Evolutionary conservation across 768 basidiomycete species (phyloP), one percentile per base, ranked within the genome.

Genomic region (Pulveroboletus sp.): DNA sequence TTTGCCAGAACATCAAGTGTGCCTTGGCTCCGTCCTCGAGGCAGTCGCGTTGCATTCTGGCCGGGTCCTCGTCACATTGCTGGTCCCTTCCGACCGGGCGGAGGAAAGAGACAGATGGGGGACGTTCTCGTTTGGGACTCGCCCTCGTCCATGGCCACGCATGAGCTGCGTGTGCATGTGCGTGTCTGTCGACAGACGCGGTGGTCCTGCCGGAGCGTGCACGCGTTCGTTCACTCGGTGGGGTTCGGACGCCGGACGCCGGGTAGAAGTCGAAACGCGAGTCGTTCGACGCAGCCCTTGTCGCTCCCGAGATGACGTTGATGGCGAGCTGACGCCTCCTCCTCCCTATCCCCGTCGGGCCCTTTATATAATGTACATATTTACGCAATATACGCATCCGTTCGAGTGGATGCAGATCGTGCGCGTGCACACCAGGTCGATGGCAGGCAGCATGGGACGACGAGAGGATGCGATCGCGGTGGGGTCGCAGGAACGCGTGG

Each of bases 1-100:
- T 45, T 64, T 56, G 46, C 53, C 58, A 55, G 52, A 43, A 41
- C 54, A 49, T 46, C 39, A 51, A 49, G 10, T 45, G 64, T 63
- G 56, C 62, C 60, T 61, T 65, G 62, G 57, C 54, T 52, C 57
- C 64, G 54, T 69, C 66, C 66, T 67, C 68, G 65, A 67, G 66
- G 66, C 57, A 58, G 53, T 61, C 61, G 57, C 63, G 57, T 67
- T 69, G 66, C 57, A 58, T 49, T 8, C n/a, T 17, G 46, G 43
- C 51, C 39, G 18, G n/a, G 51, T 49, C 28, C 46, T 36, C 33
- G 30, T 61, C 61, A 60, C 58, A 46, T 50, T 63, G 48, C 27
- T 45, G 9, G 28, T 39, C 31, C 43, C 41, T 50, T 43, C 55
- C 57, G 30, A 51, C 50, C 45, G 55, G 33, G 46, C 48, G 56